phyloP scores from a whole-genome alignment of 805 yeast genomes.

The Candida loeiensis region DNA sequence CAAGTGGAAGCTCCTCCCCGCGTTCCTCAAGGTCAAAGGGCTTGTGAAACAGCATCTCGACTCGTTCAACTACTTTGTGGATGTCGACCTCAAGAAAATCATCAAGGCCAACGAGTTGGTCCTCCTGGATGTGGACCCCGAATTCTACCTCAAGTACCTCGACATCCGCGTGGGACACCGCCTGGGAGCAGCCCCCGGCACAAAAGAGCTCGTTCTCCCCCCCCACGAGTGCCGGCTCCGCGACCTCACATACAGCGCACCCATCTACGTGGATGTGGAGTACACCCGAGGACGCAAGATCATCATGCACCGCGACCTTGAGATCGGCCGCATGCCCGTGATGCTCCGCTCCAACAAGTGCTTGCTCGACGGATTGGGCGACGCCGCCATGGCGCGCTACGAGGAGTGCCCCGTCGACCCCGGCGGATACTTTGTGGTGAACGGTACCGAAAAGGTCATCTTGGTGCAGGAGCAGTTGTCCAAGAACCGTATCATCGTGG shows the following conservation, averaged over 20 bases:
- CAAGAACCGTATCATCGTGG: constrained; percentile 96
- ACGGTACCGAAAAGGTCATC: constrained; percentile 97
- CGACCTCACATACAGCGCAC: constrained; percentile 92
- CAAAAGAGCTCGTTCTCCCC: constrained; percentile 62
- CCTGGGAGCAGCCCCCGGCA: constrained; percentile 47
- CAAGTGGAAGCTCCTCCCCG: constrained; percentile 95
- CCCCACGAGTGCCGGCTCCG: constrained; percentile 96
- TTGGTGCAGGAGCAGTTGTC: constrained; percentile 95
- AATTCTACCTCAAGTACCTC: constrained; percentile 85
- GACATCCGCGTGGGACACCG: constrained; percentile 89
- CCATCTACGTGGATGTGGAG: constrained; percentile 94
- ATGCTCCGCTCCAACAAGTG: constrained; percentile 95
- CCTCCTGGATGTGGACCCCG: constrained; percentile 94
- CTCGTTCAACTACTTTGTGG: constrained; percentile 96
- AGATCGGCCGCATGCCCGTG: constrained; percentile 98
- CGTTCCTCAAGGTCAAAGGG: constrained; percentile 92
- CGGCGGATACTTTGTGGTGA: constrained; percentile 96
- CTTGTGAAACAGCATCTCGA: constrained; percentile 95
- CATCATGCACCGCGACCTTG: constrained; percentile 83
- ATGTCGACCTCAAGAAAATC: constrained; percentile 87
- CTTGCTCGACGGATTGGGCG: constrained; percentile 73
- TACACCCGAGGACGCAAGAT: constrained; percentile 93
- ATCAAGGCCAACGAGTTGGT: constrained; percentile 86
- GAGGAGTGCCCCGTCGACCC: constrained; percentile 98
- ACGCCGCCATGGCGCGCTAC: constrained; percentile 78